Evolutionary conservation across 2,329 filamentous ascomycete genomes (phyloP).

Genomic region (Lasiodiplodia sp.): DNA sequence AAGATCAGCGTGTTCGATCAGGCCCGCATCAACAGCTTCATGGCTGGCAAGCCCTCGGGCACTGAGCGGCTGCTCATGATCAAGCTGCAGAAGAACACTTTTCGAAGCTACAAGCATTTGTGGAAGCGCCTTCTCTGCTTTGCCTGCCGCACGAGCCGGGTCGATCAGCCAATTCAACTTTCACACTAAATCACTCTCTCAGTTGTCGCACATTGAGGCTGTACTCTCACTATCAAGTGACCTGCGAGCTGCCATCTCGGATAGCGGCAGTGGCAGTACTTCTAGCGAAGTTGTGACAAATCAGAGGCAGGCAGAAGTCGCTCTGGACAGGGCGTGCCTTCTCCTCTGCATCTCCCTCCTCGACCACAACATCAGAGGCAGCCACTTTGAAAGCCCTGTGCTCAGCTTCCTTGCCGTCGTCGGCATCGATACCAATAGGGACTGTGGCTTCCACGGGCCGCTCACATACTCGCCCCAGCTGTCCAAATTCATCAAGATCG

Average conservation of each 20-base stretch:
- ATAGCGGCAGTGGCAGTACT: not conserved
- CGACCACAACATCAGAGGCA: conserved; percentile 32
- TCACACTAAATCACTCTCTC: not conserved
- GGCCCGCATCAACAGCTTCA: conserved; percentile 32
- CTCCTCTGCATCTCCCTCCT: conserved; percentile 34
- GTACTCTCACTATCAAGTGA: not conserved
- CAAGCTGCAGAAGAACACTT: conserved; percentile 32
- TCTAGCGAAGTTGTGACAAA: too few species aligned
- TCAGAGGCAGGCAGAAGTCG: not conserved
- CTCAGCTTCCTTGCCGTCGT: conserved; percentile 34
- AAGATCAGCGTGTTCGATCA: conserved; percentile 33
- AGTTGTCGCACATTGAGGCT: not conserved
- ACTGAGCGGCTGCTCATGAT: conserved; percentile 31
- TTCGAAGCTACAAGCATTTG: conserved; percentile 31
- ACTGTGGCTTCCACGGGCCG: conserved; percentile 28
- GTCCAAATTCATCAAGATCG: conserved; percentile 36
- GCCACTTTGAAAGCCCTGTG: conserved; percentile 33
- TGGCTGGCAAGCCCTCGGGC: conserved; percentile 9
- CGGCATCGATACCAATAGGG: conserved; percentile 28
- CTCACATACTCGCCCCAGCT: conserved; percentile 31
- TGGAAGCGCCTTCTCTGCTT: conserved; percentile 35
- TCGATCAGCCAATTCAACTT: not conserved
- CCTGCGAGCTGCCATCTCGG: not conserved
- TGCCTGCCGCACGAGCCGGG: conserved; percentile 27
- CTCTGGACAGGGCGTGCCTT: conserved; percentile 30